A percentile compares a stretch with the other conserved stretches of the same genome.
These are phyloP conservation scores for Rhodotorula paludigena DNA, from an alignment of 768 basidiomycete species.

Conservation along the genomic window DNA sequence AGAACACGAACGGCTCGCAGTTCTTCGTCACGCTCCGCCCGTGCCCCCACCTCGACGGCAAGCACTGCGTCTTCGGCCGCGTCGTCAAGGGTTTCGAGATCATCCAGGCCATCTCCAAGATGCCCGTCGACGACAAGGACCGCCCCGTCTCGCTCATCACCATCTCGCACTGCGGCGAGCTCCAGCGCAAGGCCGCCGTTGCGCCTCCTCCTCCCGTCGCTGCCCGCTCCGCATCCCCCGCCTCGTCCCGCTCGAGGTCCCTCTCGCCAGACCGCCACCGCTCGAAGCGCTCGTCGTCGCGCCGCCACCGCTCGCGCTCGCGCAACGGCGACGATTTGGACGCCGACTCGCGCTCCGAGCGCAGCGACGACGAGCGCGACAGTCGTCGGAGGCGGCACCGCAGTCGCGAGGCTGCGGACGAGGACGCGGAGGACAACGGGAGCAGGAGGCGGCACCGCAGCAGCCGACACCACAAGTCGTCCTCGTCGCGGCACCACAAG, in stretches of 20 bases:
- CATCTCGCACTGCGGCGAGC: constrained; percentile 75
- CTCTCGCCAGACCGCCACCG: constrained; percentile 25
- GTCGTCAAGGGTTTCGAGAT: constrained; percentile 50
- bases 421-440: too few species aligned
- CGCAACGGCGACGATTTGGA: constrained; percentile 36
- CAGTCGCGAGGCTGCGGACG: too few species aligned
- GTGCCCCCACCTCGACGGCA: constrained; percentile 61
- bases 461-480: too few species aligned
- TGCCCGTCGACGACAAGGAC: constrained; percentile 70
- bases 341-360: too few species aligned
- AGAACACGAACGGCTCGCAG: constrained; percentile 49
- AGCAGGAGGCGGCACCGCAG: too few species aligned
- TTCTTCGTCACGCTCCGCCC: constrained; percentile 74
- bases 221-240: constrained; percentile 18
- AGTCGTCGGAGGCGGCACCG: too few species aligned
- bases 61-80: constrained; percentile 49
- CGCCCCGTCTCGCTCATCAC: constrained; percentile 63
- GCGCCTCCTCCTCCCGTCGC: background rate
- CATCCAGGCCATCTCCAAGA: constrained; percentile 59
- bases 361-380: too few species aligned
- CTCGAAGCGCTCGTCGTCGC: constrained; percentile 22
- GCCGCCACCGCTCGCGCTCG: constrained; percentile 10
- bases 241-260: constrained; percentile 17
- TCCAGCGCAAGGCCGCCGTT: constrained; percentile 49
- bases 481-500: too few species aligned